Percentiles rank a stretch among this genome's conserved stretches.
phyloP scores from a whole-genome alignment of 805 yeast genomes.

The Starmerella tilneyi region DNA sequence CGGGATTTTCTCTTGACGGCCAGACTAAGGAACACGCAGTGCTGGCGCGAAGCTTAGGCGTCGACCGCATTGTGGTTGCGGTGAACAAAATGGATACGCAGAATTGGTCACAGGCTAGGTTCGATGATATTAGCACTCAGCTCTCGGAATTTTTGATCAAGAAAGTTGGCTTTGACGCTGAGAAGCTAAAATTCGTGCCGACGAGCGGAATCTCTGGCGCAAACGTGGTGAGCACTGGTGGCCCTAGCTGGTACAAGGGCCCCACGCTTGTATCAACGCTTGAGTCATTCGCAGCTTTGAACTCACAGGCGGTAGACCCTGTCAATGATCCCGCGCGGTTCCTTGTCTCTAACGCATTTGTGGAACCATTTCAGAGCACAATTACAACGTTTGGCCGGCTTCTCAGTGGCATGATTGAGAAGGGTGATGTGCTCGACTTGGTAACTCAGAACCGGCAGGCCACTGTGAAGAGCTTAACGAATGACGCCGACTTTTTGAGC shows the following conservation, averaged over 20 bases:
- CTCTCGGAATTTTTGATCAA: conserved; percentile 42
- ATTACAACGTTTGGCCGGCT: conserved; percentile 55
- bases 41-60: conserved; percentile 56
- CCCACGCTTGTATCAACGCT: conserved; percentile 35
- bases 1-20: conserved; percentile 56
- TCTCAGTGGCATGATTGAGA: conserved; percentile 56
- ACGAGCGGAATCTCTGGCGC: conserved; percentile 60
- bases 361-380: conserved; percentile 40
- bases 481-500: conserved; percentile 34
- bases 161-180: conserved; percentile 41
- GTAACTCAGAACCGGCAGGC: conserved; percentile 27
- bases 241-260: conserved; percentile 39
- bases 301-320: conserved; percentile 9
- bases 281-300: conserved; percentile 25
- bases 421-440: conserved; percentile 49
- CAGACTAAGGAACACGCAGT: conserved; percentile 72
- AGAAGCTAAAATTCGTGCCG: conserved; percentile 47
- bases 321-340: conserved; percentile 37
- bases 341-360: conserved; percentile 53
- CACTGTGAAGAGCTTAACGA: conserved; percentile 19
- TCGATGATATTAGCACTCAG: conserved; percentile 40
- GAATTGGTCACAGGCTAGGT: conserved; percentile 47
- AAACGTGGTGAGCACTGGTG: conserved; percentile 44
- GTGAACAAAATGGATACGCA: conserved; percentile 63
- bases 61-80: conserved; percentile 49